Percentiles rank a stretch among this genome's conserved stretches.
These are phyloP conservation scores for Lenzites betulinus DNA, from an alignment of 768 basidiomycete genomes.

Conservation along the genomic window DNA sequence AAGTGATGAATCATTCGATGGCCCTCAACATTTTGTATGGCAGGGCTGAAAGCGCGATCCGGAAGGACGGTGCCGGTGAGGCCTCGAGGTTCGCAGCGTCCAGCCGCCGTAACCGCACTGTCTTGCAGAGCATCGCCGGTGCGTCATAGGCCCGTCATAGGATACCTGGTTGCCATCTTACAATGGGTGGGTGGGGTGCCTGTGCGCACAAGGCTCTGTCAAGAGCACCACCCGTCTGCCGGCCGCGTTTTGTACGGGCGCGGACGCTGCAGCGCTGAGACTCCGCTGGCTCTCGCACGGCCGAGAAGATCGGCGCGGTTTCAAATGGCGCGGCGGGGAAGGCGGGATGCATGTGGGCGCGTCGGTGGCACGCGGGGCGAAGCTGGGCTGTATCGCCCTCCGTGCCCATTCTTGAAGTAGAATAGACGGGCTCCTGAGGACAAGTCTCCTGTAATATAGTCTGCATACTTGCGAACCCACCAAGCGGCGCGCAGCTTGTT, in stretches of 20 bases:
- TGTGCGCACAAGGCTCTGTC: background rate
- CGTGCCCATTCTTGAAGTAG: constrained; percentile 8
- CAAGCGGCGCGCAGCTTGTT: background rate
- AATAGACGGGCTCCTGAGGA: constrained; percentile 1
- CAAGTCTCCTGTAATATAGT: constrained; percentile 9
- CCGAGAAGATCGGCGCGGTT: constrained; percentile 8
- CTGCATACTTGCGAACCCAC: background rate
- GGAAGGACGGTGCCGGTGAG: background rate
- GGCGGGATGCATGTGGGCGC: background rate
- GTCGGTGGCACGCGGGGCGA: background rate
- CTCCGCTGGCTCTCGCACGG: background rate
- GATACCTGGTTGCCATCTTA: background rate
- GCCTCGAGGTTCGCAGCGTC: background rate
- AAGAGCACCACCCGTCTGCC: background rate
- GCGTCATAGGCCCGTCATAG: background rate
- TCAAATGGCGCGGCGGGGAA: constrained; percentile 11
- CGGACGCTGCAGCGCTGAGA: too few species aligned
- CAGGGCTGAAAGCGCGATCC: background rate
- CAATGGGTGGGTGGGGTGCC: constrained; percentile 1
- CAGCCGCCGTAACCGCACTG: background rate
- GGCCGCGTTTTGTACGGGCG: background rate
- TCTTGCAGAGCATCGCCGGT: background rate
- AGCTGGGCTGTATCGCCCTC: background rate
- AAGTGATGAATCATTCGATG: constrained; percentile 3
- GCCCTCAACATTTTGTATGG: background rate